These are phyloP conservation scores for Tolypocladium paradoxum DNA, from an alignment of 2,329 filamentous ascomycete species.

Conservation along the genomic window DNA sequence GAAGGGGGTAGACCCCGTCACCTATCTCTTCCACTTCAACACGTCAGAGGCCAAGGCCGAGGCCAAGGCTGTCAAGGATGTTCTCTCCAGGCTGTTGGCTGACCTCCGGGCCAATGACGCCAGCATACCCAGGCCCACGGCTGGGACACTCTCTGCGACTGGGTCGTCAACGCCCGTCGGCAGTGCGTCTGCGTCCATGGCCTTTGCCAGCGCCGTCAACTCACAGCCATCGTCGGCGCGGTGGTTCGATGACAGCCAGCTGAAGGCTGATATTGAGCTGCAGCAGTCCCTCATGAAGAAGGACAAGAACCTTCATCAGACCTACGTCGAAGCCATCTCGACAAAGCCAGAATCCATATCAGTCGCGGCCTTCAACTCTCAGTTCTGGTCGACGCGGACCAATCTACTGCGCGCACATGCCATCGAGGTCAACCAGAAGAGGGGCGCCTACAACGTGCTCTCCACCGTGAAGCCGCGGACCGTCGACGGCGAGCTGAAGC, in stretches of 20 bases:
- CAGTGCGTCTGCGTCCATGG: conserved; percentile 58
- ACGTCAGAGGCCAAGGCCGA: conserved; percentile 69
- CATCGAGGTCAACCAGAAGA: conserved; percentile 76
- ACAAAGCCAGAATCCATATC: conserved; percentile 80
- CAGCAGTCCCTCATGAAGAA: conserved; percentile 84
- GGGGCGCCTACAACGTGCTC: conserved; percentile 87
- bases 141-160: conserved; percentile 13
- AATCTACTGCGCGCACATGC: conserved; percentile 82
- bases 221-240: conserved; percentile 43
- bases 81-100: conserved; percentile 68
- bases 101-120: conserved; percentile 49
- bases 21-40: conserved; percentile 85
- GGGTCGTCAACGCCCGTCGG: conserved; percentile 19
- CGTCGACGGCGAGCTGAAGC: conserved; percentile 47
- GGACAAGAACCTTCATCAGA: conserved; percentile 63
- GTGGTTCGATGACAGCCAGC: conserved; percentile 70
- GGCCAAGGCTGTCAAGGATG: conserved; percentile 74
- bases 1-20: conserved; percentile 46
- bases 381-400: conserved; percentile 89
- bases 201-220: conserved; percentile 61
- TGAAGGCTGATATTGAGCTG: conserved; percentile 69
- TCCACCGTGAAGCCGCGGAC: conserved; percentile 68
- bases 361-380: conserved; percentile 69
- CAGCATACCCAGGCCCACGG: conserved; percentile 36
- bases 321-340: conserved; percentile 74